Percentiles rank a stretch among this genome's conserved stretches.
Conservation (phyloP, 192 early-diverging fungal species). For the Linnemannia schmuckeri region DNA sequence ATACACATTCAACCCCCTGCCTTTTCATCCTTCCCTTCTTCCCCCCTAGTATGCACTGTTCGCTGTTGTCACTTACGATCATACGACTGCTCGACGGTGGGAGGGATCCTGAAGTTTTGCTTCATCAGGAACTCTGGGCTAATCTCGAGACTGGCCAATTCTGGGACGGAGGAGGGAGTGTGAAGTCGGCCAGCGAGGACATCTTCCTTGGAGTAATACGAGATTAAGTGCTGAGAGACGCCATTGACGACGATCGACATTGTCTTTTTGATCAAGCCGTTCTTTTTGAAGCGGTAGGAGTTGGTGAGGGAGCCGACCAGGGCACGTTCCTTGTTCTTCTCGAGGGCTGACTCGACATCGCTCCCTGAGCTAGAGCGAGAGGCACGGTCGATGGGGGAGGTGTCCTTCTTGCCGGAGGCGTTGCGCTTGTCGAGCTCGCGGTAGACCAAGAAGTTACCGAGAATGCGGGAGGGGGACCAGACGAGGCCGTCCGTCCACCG, state of each 20-base stretch:
- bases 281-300: constrained; percentile 68
- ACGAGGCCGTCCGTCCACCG: constrained; percentile 89
- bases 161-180: constrained; percentile 67
- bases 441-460: constrained; percentile 86
- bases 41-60: constrained; percentile 6
- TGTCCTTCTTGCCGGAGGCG: constrained; percentile 63
- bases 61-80: constrained; percentile 43
- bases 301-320: constrained; percentile 70
- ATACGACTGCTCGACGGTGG: constrained; percentile 57
- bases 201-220: constrained; percentile 70
- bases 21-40: background rate
- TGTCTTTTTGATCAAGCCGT: constrained; percentile 83
- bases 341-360: constrained; percentile 55
- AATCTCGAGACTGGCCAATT: constrained; percentile 69
- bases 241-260: constrained; percentile 80
- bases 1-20: background rate
- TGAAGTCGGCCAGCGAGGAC: constrained; percentile 63
- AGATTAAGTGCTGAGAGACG: constrained; percentile 71
- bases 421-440: constrained; percentile 74
- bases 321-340: constrained; percentile 67
- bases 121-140: constrained; percentile 70
- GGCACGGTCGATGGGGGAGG: constrained; percentile 60
- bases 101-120: constrained; percentile 72
- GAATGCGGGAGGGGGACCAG: constrained; percentile 88
- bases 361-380: constrained; percentile 47